Percentiles rank a stretch among this genome's conserved stretches.
phyloP scores from a whole-genome alignment of 2,329 filamentous ascomycete genomes.

The Lachnellula hyalina region DNA sequence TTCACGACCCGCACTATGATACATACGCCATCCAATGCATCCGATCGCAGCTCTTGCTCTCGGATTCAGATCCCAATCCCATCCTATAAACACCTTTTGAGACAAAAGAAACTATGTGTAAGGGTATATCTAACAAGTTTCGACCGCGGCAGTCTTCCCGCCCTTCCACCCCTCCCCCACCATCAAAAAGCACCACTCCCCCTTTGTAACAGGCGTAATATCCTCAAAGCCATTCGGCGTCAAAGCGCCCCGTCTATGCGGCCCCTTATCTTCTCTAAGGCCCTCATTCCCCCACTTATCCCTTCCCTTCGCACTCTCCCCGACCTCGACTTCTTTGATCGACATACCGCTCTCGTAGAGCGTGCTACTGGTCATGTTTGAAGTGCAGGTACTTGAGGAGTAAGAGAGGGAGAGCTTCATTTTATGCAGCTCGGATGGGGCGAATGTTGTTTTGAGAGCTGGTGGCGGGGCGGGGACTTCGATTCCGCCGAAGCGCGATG shows the following conservation, averaged over 20 bases:
- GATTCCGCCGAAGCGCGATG: slow-evolving; percentile 42
- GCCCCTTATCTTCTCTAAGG: slow-evolving; percentile 22
- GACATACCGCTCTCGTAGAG: neutral
- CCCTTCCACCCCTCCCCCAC: slow-evolving; percentile 38
- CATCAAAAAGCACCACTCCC: slow-evolving; percentile 59
- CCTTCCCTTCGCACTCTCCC: slow-evolving; percentile 21
- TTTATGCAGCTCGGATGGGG: slow-evolving; percentile 5
- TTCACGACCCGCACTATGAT: neutral
- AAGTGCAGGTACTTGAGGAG: neutral
- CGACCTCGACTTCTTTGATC: slow-evolving; percentile 11
- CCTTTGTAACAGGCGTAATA: slow-evolving; percentile 56
- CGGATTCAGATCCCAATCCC: slow-evolving; percentile 8
- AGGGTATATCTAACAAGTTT: slow-evolving; percentile 39
- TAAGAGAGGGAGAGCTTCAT: slow-evolving; percentile 6
- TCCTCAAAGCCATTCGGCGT: slow-evolving; percentile 58
- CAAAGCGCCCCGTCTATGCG: slow-evolving; percentile 40
- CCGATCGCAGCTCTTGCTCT: slow-evolving; percentile 31
- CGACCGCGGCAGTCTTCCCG: slow-evolving; percentile 45
- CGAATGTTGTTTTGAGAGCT: slow-evolving; percentile 18
- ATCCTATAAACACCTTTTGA: neutral
- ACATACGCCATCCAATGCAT: neutral
- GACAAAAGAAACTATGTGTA: neutral
- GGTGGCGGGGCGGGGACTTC: slow-evolving; percentile 27
- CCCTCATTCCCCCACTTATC: slow-evolving; percentile 9
- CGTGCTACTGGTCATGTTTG: neutral